These are phyloP conservation scores for Limnomonas spitsbergensis DNA, from an alignment of 139 green algal genomes.

Conservation along the genomic window DNA sequence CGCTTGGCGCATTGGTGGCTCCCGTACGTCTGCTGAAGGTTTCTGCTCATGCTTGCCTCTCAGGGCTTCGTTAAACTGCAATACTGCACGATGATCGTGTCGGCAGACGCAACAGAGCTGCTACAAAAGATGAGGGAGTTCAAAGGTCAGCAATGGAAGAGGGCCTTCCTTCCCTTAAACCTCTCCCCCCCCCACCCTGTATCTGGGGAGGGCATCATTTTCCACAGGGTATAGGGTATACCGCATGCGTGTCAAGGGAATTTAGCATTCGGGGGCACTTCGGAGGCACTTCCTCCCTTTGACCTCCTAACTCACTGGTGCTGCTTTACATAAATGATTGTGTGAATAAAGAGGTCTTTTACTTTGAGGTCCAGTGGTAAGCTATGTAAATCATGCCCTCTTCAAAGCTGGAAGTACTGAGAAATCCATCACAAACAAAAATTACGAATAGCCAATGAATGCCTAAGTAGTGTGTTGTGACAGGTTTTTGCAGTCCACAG, in stretches of 20 bases:
- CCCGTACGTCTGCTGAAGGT: background rate
- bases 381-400: too few relatives aligned
- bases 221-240: background rate
- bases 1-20: background rate
- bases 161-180: background rate
- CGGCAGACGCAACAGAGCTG: constrained; percentile 29
- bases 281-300: background rate
- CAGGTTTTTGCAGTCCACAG: too few relatives aligned
- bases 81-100: constrained; percentile 40
- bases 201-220: background rate
- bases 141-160: constrained; percentile 17
- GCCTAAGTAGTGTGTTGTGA: too few relatives aligned
- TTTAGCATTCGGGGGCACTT: background rate
- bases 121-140: constrained; percentile 31
- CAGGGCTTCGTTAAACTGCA: background rate
- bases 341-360: too few relatives aligned
- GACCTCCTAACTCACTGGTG: too few relatives aligned
- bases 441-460: too few relatives aligned
- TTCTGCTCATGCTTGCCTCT: background rate
- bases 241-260: too few relatives aligned
- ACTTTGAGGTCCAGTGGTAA: too few relatives aligned
- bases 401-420: too few relatives aligned
- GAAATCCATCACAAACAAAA: too few relatives aligned
- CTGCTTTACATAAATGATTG: background rate
- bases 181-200: too few relatives aligned